Base-by-base conservation (phyloP, 805 yeast genomes). In the Torulaspora gathmanii region DNA sequence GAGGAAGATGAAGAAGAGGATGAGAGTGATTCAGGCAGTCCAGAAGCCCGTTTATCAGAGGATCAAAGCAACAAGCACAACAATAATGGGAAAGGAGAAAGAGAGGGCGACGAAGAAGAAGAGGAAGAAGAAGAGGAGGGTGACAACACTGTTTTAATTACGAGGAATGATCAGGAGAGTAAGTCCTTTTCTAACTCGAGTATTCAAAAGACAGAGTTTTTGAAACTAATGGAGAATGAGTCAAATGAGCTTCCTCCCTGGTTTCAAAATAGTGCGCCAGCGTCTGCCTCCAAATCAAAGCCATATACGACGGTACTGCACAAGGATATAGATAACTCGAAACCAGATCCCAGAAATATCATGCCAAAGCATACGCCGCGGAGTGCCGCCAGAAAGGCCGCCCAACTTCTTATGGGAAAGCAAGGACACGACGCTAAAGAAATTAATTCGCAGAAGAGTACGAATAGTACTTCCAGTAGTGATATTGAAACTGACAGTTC, bases 241-340 rank as follows among this genome's bases (percentile, higher is more conserved):
- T 43, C 51, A 20, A 37, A 52, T 5, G 49, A 49, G 15, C 33
- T 52, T 6, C 57, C 62, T 20, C 49, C 47, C 20, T 54, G 56
- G 55, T 50, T 56, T 4, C 34, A 31, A 7, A 19, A 9, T n/a
- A 40, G 34, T n/a, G 28, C 25, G 20, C 41, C 44, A 23, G 38
- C 33, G n/a, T 34, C 31, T 3, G 37, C 54, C 11, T 34, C 42
- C n/a, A 47, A 51, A 26, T 51, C 43, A n/a, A 60, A 51, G 30
- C 62, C 64, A n/a, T 58, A 60, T 37, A 55, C 60, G 2, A 61
- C 65, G 3, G 58, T 61, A 27, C 38, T 56, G 22, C 47, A 55
- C 39, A 56, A 56, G 23, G 63, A 61, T 41, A 59, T 58, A 11
- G 65, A 63, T 42, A 62, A 63, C 43, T 58, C 65, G 5, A 53